Evolutionary conservation across 441 rosid species (phyloP), one percentile per base, ranked within the genome.

Genomic region (Erodium moschatum): DNA sequence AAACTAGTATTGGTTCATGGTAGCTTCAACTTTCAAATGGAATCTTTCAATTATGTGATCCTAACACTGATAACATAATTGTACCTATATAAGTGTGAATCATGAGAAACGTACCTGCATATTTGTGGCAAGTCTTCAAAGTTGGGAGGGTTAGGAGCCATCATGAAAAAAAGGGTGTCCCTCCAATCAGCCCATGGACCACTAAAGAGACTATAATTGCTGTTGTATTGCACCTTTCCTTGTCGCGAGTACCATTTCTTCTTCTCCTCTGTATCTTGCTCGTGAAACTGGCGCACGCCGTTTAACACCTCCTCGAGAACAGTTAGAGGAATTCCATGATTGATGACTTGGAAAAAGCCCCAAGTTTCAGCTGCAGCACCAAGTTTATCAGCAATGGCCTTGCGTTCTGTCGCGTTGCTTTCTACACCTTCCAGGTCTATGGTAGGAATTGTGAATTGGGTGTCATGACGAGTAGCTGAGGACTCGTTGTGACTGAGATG

Each of bases 221-320:
- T 4, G 15, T 15, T 52, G 60, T 52, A 52, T 35, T 4, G 42
- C 42, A 4, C 8, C 42, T 7, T 35, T 35, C 56, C 56, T 1
- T 85, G 87, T 0, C 88, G 77, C 0, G 80, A 11, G 67, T 77
- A 85, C 19, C 72, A 78, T 31, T 15, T 65, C 66, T 72, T 71
- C 79, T 79, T 79, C 24, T 62, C 67, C 19, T 73, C 72, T 6
- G 15, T 50, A 13, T 84, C 89, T 74, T 81, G 80, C 76, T 83
- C 87, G 16, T 64, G 31, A 69, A 88, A 82, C 71, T 77, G 75
- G 5, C 66, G 46, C 13, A 72, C 71, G 7, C 82, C 84, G 29
- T 71, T 73, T 64, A 69, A 62, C 63, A 80, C 75, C 69, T 77
- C 84, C 68, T 81, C 81, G 64, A 78, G 66, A 61, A 73, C 67